Percentiles rank a stretch among this genome's conserved stretches.
Evolutionary conservation across 257 asterid genomes (phyloP).

Genomic region (Solanum piurae): DNA sequence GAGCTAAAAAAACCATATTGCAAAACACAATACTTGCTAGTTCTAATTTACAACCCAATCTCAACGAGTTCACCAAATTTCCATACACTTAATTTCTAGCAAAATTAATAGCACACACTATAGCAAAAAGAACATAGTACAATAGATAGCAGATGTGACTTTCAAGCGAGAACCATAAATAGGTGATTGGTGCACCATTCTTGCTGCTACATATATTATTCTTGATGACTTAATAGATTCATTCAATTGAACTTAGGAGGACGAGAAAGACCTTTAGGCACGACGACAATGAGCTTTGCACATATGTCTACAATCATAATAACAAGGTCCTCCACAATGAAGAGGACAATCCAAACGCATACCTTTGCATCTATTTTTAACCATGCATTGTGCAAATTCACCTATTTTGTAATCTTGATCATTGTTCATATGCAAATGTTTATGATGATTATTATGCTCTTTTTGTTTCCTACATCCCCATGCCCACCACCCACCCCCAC

Average conservation of each 20-base stretch:
- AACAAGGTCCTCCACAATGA: slow-evolving; percentile 46
- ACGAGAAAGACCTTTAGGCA: neutral
- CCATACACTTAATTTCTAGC: neutral
- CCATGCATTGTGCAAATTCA: slow-evolving; percentile 41
- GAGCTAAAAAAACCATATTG: neutral
- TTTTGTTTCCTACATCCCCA: slow-evolving; percentile 29
- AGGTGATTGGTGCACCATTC: neutral
- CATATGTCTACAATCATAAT: slow-evolving; percentile 38
- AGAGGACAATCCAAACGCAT: slow-evolving; percentile 44
- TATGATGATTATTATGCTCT: neutral
- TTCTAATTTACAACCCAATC: neutral
- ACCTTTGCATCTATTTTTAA: slow-evolving; percentile 30
- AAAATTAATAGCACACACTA: neutral
- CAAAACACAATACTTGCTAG: neutral
- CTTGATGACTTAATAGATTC: neutral
- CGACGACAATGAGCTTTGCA: slow-evolving; percentile 45
- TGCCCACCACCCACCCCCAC: slow-evolving; percentile 37
- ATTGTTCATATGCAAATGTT: neutral
- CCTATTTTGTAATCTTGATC: slow-evolving; percentile 22
- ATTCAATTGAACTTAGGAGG: neutral
- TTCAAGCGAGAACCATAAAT: neutral
- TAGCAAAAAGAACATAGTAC: neutral
- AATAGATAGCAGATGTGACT: neutral
- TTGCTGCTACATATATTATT: neutral
- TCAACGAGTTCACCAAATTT: neutral